Evolutionary conservation across 768 basidiomycete genomes (phyloP), one percentile per base, ranked within the genome.

Genomic region (Suillus variegatus): DNA sequence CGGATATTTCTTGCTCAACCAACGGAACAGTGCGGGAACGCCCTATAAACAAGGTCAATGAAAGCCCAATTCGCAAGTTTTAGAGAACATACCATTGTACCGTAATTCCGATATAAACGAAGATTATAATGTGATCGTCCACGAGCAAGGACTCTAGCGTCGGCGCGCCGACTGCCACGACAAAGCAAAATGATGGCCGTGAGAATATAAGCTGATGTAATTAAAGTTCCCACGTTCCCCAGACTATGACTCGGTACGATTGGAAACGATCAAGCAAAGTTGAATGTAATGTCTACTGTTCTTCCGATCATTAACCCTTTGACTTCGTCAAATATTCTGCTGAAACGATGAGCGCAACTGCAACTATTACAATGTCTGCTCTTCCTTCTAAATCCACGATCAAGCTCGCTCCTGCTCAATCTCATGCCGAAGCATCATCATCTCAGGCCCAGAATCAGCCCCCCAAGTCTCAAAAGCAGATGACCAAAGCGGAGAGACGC

Each of bases 1-100:
- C 61, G 97, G 95, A 77, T 99, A 99, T 79, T 98, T 98, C 83
- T 92, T 96, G 77, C 95, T 97, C 65, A 99, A 85, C 96, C 97
- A 99, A 75, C 97, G 89, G 81, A 99, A 99, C 68, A 98, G 86
- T 56, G 97, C 97, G 66, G 96, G 96, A 67, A 98, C 96, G 88
- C 96, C 96, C 96, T 97, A 65, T 13, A 68, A 64, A 47, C 47
- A 49, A 40, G n/a, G 60, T 61, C 35, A 60, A 18, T 12, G 18
- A 32, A 58, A 13, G 58, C 40, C 18, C 6, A 43, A 60, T 28
- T 32, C 10, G 41, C 8, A 4, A 20, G 9, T 8, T 32, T 13
- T 32, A 6, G 3, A 20, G 16, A 20, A 28, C 41, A 28, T 13
- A 60, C 58, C 58, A 60, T 60, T 28, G 58, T 60, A 20, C 22